Evolutionary conservation across 2,329 filamentous ascomycete species (phyloP).

Genomic region (Alternaria sp.): DNA sequence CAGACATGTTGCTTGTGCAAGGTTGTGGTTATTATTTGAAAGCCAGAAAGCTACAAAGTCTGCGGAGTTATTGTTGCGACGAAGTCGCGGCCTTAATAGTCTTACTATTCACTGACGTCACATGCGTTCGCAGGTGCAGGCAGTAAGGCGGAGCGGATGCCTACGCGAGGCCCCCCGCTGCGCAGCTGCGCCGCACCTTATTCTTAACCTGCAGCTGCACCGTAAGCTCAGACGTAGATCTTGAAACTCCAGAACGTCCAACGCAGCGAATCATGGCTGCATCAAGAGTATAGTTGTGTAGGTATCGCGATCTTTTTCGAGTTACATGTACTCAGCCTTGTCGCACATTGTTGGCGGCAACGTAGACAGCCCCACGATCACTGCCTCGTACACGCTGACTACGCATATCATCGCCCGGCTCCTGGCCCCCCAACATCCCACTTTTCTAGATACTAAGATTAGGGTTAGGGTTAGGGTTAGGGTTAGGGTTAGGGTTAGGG

Average conservation of each 20-base stretch:
- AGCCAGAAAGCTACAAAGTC: neutral
- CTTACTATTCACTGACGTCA: neutral
- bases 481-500: no score
- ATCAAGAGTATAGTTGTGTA: neutral
- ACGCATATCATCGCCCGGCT: neutral
- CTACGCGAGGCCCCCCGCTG: neutral
- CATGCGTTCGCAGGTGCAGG: neutral
- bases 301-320: neutral
- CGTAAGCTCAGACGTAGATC: neutral
- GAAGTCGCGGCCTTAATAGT: neutral
- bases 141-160: neutral
- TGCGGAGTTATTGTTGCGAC: neutral
- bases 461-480: no score
- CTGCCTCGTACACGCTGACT: neutral
- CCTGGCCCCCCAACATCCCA: neutral
- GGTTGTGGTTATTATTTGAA: neutral
- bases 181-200: neutral
- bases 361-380: neutral
- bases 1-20: neutral
- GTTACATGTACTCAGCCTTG: neutral
- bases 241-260: neutral
- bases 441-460: neutral
- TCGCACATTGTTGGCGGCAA: neutral
- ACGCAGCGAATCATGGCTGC: neutral
- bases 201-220: neutral